A percentile compares a stretch with the other conserved stretches of the same genome.
These are phyloP conservation scores for Komagataella populi DNA, from an alignment of 805 yeast species.

Conservation along the genomic window DNA sequence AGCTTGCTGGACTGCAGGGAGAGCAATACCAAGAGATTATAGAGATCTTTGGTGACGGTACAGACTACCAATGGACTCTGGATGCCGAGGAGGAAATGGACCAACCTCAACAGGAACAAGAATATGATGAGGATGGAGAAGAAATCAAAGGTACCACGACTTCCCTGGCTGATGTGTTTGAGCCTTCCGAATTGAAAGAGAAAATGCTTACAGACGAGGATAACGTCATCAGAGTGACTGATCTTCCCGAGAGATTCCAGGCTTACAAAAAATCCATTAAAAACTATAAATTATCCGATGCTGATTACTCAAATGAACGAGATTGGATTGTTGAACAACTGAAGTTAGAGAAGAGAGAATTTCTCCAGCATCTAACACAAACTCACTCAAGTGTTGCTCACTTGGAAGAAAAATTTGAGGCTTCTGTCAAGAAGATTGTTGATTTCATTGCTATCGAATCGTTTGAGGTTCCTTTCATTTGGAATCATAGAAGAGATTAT, in stretches of 20 bases:
- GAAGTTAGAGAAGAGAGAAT: constrained; percentile 37
- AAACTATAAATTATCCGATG: constrained; percentile 53
- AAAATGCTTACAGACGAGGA: constrained; percentile 88
- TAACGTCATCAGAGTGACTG: constrained; percentile 73
- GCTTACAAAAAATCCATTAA: constrained; percentile 53
- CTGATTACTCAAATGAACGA: constrained; percentile 60
- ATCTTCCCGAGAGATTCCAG: constrained; percentile 89
- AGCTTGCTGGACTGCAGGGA: constrained; percentile 47
- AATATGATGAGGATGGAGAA: constrained; percentile 23
- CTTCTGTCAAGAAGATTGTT: constrained; percentile 58
- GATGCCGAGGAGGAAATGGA: constrained; percentile 71
- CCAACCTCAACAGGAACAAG: constrained; percentile 31
- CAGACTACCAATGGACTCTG: constrained; percentile 95
- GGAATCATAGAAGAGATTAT: constrained; percentile 92
- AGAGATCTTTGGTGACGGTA: constrained; percentile 95
- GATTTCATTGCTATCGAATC: constrained; percentile 64
- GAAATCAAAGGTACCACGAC: constrained; percentile 24
- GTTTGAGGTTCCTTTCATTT: constrained; percentile 87
- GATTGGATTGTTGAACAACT: constrained; percentile 68
- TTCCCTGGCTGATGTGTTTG: constrained; percentile 81
- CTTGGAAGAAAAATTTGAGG: constrained; percentile 38
- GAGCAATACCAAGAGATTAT: constrained; percentile 87
- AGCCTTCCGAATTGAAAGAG: constrained; percentile 83
- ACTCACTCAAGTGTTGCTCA: constrained; percentile 11
- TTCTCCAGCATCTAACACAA: constrained; percentile 13